Percentiles rank a stretch among this genome's conserved stretches.
Evolutionary conservation across 2,329 filamentous ascomycete species (phyloP).

Genomic region (Nothopassalora personata): DNA sequence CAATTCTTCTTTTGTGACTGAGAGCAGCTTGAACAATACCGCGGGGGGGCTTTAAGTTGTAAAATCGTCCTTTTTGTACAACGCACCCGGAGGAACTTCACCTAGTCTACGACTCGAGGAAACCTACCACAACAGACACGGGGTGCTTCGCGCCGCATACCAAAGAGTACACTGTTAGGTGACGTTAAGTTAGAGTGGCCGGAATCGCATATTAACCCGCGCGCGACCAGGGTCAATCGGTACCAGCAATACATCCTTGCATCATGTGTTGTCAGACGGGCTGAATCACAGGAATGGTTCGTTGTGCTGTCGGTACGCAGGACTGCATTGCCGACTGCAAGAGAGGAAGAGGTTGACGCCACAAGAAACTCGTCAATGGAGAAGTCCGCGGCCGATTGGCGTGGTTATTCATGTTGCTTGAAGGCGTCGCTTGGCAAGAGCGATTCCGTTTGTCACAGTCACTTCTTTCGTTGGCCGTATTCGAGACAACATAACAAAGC

Average conservation of each 20-base stretch:
- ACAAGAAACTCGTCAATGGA: neutral
- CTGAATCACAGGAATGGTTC: neutral
- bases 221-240: neutral
- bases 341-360: neutral
- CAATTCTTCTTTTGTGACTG: too few species aligned
- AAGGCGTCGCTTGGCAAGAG: too few species aligned
- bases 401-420: too few species aligned
- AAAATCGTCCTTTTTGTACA: neutral
- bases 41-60: neutral
- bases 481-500: neutral
- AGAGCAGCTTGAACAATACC: too few species aligned
- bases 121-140: neutral
- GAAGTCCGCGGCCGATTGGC: neutral
- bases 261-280: neutral
- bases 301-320: neutral
- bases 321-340: neutral
- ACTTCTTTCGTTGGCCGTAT: too few species aligned
- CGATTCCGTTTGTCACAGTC: too few species aligned
- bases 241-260: neutral
- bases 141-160: neutral
- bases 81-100: neutral
- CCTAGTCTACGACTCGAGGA: neutral
- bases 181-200: neutral
- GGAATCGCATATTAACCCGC: neutral
- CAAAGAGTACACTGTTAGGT: neutral